Evolutionary conservation across 805 yeast genomes (phyloP).

Genomic region (Saturnispora sekii): DNA sequence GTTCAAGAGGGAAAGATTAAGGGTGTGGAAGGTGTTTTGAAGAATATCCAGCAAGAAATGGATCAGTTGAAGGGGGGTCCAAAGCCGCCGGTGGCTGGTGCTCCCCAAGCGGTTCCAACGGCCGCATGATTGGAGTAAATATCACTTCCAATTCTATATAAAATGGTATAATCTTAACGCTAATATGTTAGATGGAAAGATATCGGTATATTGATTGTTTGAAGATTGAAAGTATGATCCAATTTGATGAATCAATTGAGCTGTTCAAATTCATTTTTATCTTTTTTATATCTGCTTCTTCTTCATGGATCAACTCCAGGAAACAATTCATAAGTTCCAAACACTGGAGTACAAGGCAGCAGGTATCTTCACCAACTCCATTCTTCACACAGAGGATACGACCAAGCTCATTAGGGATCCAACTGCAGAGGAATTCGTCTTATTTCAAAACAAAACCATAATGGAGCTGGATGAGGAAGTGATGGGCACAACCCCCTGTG

Average conservation of each 20-base stretch:
- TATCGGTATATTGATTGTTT: no score
- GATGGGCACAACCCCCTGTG: neutral
- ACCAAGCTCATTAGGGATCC: constrained; percentile 13
- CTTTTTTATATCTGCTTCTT: neutral
- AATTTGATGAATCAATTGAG: no score
- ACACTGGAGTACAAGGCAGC: constrained; percentile 5
- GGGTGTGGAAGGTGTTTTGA: constrained; percentile 17
- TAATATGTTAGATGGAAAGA: no score
- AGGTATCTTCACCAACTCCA: constrained; percentile 12
- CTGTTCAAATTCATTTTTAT: neutral
- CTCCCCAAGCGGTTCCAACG: no score
- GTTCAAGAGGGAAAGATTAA: constrained; percentile 25
- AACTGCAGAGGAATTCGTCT: constrained; percentile 10
- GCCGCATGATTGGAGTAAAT: no score
- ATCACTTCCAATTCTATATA: no score
- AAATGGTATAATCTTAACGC: neutral
- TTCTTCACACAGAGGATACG: constrained; percentile 11
- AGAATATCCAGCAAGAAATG: constrained; percentile 11
- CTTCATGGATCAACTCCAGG: neutral
- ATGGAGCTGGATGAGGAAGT: constrained; percentile 10
- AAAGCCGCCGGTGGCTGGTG: neutral
- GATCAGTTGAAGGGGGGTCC: constrained; percentile 7
- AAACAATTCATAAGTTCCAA: neutral
- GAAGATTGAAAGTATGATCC: neutral
- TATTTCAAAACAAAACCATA: constrained; percentile 10